Base-by-base conservation (phyloP, 495 filamentous ascomycete species). In the Rostrohypoxylon terebratum region DNA sequence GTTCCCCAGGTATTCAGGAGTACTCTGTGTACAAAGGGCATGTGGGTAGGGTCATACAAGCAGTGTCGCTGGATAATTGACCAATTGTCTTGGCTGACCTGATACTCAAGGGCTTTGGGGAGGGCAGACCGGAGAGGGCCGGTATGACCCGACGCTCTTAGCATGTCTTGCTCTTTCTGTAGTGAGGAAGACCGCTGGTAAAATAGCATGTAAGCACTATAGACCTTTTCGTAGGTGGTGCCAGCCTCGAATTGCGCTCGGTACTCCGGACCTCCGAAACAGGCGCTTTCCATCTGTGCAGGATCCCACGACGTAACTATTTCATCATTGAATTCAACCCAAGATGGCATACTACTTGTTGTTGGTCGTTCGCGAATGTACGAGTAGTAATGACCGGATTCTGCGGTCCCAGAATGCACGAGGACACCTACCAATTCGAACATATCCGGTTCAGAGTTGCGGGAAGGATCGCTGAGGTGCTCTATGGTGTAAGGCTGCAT, bases 351-450 rank as follows among this genome's bases (percentile, higher is more conserved):
- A 10, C 79, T 78, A 23, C 79, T 81, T 20, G 79, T 80, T 3
- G 87, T 85, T 4, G 93, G 90, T 25, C 94, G 86, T 77, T 97
- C 91, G 20, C 93, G 91, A 59, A 95, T 91, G 80, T 92, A 98
- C 0, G 96, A 98, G 79, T 97, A 98, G 79, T 99, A 99, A 78
- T 99, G 96, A 0, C 96, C 96, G 14, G 93, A 94, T 77, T 98
- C 94, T 14, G 96, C 94, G 11, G 92, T 97, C 21, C 96, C 96
- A 34, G 89, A 91, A 77, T 99, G 96, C 4, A 98, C 94, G 13
- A 99, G 87, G 25, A 98, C 87, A 10, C 96, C 96, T 16, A 97
- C 94, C 4, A 99, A 84, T 76, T 97, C 93, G 75, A 98, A 99
- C 6, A 93, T 75, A 79, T 99, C 96, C 8, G 76, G 69, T 53